Evolutionary conservation across 257 asterid genomes (phyloP).

Genomic region (Nicotiana tabacum): DNA sequence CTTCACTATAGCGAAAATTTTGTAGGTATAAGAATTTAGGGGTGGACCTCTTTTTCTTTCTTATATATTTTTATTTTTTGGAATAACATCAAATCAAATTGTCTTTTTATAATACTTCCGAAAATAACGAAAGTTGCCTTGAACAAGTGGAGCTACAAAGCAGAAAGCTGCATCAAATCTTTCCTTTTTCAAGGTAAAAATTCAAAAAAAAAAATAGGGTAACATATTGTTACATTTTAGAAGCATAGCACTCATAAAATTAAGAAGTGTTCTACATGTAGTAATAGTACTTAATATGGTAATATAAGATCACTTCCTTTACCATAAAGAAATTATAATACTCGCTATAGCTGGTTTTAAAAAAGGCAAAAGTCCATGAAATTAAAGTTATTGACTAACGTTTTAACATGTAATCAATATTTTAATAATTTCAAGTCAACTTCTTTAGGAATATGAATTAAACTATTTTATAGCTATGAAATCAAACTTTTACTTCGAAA

Average conservation of each 20-base stretch:
- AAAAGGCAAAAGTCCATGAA: no score
- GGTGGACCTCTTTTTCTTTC: neutral
- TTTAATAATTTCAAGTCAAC: neutral
- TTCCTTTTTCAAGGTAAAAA: constrained; percentile 2
- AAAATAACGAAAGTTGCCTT: constrained; percentile 8
- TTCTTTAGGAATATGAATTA: neutral
- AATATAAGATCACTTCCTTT: neutral
- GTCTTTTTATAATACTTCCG: neutral
- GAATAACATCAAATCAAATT: neutral
- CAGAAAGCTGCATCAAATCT: constrained; percentile 2
- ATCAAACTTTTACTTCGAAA: neutral
- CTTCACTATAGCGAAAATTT: neutral
- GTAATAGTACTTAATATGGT: neutral
- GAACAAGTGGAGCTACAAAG: neutral
- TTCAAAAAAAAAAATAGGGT: neutral
- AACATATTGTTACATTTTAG: neutral
- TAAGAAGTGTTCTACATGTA: neutral
- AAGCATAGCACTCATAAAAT: neutral
- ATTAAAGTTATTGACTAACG: no score
- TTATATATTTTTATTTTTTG: neutral
- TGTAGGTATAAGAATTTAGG: neutral
- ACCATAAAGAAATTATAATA: no score
- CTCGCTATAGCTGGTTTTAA: no score
- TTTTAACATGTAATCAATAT: neutral
- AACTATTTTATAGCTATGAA: neutral